These are phyloP conservation scores for Elaphomyces granulatus DNA, from an alignment of 495 filamentous ascomycete genomes.

Conservation along the genomic window DNA sequence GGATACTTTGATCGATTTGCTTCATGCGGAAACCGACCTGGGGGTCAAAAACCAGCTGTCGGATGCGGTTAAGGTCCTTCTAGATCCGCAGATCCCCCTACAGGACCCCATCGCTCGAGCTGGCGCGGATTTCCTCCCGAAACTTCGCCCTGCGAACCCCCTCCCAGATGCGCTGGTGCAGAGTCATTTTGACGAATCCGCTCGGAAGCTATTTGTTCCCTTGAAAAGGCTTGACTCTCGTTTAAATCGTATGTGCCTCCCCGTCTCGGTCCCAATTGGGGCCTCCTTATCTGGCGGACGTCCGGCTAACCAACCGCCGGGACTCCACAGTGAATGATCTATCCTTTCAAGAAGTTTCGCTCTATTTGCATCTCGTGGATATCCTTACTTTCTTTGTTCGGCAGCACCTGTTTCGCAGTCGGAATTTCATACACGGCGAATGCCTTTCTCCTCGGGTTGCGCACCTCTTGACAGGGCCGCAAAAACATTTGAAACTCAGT, in stretches of 20 bases:
- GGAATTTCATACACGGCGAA: conserved; percentile 74
- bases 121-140: conserved; percentile 53
- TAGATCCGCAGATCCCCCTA: conserved; percentile 59
- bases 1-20: conserved; percentile 84
- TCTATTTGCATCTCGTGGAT: conserved; percentile 85
- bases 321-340: conserved; percentile 39
- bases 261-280: background rate
- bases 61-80: conserved; percentile 85
- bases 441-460: conserved; percentile 66
- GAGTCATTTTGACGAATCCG: conserved; percentile 82
- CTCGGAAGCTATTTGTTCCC: conserved; percentile 73
- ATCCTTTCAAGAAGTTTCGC: conserved; percentile 65
- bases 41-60: conserved; percentile 94
- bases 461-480: conserved; percentile 68
- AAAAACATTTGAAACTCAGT: conserved; percentile 92
- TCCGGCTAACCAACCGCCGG: background rate
- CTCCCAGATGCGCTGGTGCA: conserved; percentile 74
- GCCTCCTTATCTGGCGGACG: too few species aligned
- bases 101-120: conserved; percentile 52
- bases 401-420: conserved; percentile 71
- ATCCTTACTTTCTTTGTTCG: conserved; percentile 91
- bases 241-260: conserved; percentile 33
- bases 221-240: conserved; percentile 66
- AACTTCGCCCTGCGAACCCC: conserved; percentile 49
- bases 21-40: conserved; percentile 80